Percentiles rank a stretch among this genome's conserved stretches.
These are phyloP conservation scores for Saccharomycopsis sp. DNA, from an alignment of 805 yeast species.

Conservation along the genomic window DNA sequence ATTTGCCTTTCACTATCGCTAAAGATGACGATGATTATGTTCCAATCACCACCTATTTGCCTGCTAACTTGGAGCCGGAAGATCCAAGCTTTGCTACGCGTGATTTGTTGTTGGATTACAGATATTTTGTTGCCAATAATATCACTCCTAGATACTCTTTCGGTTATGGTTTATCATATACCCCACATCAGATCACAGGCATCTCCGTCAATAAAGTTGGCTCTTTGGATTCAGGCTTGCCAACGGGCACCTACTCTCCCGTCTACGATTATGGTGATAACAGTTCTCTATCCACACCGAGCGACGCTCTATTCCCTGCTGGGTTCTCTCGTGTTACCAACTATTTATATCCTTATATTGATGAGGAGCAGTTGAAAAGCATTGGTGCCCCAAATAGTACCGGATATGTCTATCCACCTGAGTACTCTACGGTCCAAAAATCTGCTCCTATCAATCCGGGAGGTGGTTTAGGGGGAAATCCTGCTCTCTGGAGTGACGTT, in stretches of 20 bases:
- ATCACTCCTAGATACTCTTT: conserved; percentile 54
- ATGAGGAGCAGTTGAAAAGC: conserved; percentile 18
- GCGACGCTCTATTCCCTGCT: conserved; percentile 46
- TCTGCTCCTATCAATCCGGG: conserved; percentile 29
- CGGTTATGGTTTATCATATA: conserved; percentile 55
- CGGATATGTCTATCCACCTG: conserved; percentile 31
- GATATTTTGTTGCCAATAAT: conserved; percentile 49
- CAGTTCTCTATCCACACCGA: conserved; percentile 43
- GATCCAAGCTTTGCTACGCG: conserved; percentile 27
- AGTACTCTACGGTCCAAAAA: conserved; percentile 29
- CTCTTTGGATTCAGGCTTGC: conserved; percentile 24
- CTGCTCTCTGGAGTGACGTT: conserved; percentile 49
- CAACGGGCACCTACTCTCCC: conserved; percentile 42
- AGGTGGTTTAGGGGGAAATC: conserved; percentile 56
- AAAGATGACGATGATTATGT: conserved; percentile 42
- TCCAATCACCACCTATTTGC: conserved; percentile 36
- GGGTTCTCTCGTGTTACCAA: conserved; percentile 49
- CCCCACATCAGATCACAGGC: conserved; percentile 33
- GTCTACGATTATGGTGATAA: conserved; percentile 37
- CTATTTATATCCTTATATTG: conserved; percentile 46
- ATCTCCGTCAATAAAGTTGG: conserved; percentile 26
- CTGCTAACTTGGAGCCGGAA: conserved; percentile 31
- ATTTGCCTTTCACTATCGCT: conserved; percentile 58
- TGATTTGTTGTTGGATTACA: conserved; percentile 42
- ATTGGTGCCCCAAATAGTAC: conserved; percentile 27